A percentile compares a stretch with the other conserved stretches of the same genome.
Evolutionary conservation across 1,139 yeast species (phyloP).

Genomic region (Candida gigantensis): DNA sequence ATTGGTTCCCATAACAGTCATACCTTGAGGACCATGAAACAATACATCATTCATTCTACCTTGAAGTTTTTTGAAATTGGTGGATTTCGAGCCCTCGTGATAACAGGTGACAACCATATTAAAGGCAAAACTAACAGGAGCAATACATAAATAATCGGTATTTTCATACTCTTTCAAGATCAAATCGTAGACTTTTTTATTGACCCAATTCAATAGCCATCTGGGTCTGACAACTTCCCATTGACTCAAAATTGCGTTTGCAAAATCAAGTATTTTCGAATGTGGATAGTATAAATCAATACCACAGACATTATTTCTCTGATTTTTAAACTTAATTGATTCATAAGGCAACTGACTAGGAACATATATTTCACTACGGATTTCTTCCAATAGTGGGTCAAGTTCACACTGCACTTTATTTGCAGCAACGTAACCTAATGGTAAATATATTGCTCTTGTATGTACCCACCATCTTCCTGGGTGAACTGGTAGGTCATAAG

Average conservation of each 20-base stretch:
- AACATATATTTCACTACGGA: slow-evolving; percentile 75
- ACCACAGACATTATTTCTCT: slow-evolving; percentile 86
- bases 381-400: slow-evolving; percentile 61
- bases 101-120: slow-evolving; percentile 68
- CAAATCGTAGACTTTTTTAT: slow-evolving; percentile 57
- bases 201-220: slow-evolving; percentile 62
- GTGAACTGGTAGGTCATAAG: slow-evolving; percentile 78
- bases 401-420: slow-evolving; percentile 56
- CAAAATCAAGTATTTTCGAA: slow-evolving; percentile 61
- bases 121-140: slow-evolving; percentile 91
- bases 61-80: slow-evolving; percentile 55
- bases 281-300: slow-evolving; percentile 95
- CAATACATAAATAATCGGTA: slow-evolving; percentile 83
- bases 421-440: slow-evolving; percentile 79
- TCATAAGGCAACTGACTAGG: slow-evolving; percentile 56
- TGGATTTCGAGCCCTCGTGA: slow-evolving; percentile 72
- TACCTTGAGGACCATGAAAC: slow-evolving; percentile 87
- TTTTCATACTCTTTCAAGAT: slow-evolving; percentile 74
- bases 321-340: slow-evolving; percentile 62
- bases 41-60: slow-evolving; percentile 72
- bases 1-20: slow-evolving; percentile 95
- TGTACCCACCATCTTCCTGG: slow-evolving; percentile 99
- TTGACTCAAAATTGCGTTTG: slow-evolving; percentile 57
- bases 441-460: slow-evolving; percentile 87
- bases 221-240: slow-evolving; percentile 79